Conservation (phyloP, 1,139 yeast genomes). For the Yamadazyma friedrichii region DNA sequence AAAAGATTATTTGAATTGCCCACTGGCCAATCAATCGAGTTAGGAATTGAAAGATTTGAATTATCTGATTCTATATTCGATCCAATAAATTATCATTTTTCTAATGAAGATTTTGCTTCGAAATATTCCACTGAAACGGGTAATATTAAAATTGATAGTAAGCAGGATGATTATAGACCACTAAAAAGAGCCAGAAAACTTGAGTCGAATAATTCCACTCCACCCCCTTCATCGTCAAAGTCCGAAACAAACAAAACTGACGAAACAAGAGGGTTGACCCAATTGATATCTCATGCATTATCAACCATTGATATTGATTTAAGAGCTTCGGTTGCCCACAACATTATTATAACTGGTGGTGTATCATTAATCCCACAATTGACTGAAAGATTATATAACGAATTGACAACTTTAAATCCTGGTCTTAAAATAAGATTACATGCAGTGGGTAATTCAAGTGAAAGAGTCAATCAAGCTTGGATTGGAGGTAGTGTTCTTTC, state of each 20-base stretch:
- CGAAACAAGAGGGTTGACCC: conserved; percentile 56
- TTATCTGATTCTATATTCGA: conserved; percentile 76
- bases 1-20: conserved; percentile 78
- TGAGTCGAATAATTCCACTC: conserved; percentile 38
- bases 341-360: conserved; percentile 90
- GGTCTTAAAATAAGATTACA: conserved; percentile 90
- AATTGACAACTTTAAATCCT: conserved; percentile 71
- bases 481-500: conserved; percentile 93
- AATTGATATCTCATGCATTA: conserved; percentile 68
- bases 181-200: conserved; percentile 57
- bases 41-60: conserved; percentile 57
- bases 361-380: conserved; percentile 84
- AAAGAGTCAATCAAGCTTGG: conserved; percentile 88
- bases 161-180: conserved; percentile 67
- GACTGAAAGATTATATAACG: conserved; percentile 76
- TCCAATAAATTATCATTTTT: conserved; percentile 48
- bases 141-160: conserved; percentile 32
- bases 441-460: conserved; percentile 82
- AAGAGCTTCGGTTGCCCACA: conserved; percentile 87
- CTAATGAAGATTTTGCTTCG: conserved; percentile 19
- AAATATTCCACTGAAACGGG: conserved; percentile 40
- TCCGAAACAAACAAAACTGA: neutral
- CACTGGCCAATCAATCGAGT: conserved; percentile 48
- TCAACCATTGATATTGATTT: conserved; percentile 81
- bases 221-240: conserved; percentile 29